Evolutionary conservation across 75 land plant species (phyloP), one percentile per base, ranked within the genome.

Genomic region (Gnetum montanum): DNA sequence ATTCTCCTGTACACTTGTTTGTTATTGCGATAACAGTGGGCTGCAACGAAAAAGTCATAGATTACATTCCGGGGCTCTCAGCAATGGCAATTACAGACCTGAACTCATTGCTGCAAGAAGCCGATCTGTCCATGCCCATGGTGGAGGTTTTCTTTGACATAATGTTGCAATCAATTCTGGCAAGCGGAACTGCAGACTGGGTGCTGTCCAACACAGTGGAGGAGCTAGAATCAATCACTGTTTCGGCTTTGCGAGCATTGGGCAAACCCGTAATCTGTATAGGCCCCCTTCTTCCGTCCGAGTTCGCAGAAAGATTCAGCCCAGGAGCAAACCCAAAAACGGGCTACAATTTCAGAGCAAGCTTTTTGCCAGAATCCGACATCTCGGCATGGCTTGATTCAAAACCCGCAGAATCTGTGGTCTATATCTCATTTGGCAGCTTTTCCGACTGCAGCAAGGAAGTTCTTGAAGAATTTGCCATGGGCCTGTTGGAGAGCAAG

Each of bases 341-440:
- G n/a, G n/a, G n/a, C n/a, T n/a, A n/a, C n/a, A n/a, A n/a, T n/a
- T n/a, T n/a, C n/a, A 19, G 61, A 2, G 63, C 70, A 4, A 70
- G 71, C 59, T 66, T 74, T 6, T 70, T 67, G 78, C 13, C 70
- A 0, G 74, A 70, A 41, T 66, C 73, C 0, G 75, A 71, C 44
- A 71, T 80, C 72, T 43, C 50, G 35, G 27, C 40, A 2, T 80
- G 80, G 80, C 80, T 76, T 11, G 62, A 64, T 49, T 31, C 64
- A 4, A 55, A 58, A 62, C 75, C 72, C 7, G 8, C 34, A 13
- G 19, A 47, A n/a, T 80, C 83, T 2, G 80, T 80, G 15, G 8
- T 80, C 7, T 80, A 80, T 28, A 53, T 80, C 11, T 76, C 83
- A 8, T 80, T 80, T 29, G 80, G 83, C 11, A 80, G 80, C 61